Evolutionary conservation across 148 eudicot species (phyloP), one percentile per base, ranked within the genome.

Genomic region (Nepenthes gracilis): DNA sequence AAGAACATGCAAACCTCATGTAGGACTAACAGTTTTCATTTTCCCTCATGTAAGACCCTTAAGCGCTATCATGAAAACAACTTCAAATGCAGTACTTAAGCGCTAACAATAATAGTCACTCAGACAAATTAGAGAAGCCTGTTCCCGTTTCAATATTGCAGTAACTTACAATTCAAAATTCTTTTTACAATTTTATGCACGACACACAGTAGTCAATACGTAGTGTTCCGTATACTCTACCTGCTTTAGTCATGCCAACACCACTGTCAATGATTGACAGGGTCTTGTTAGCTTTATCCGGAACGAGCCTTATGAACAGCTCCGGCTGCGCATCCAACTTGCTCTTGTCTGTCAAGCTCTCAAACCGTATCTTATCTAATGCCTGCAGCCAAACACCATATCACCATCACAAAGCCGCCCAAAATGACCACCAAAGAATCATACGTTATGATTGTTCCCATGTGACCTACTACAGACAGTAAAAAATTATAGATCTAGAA

Each of bases 171-270:
- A 23, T 23, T 23, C 23, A 23, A 23, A 23, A 23, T 23, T 23
- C 23, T 23, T 23, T 23, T 23, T 23, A 23, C 23, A 23, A 23
- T 23, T 23, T 23, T 23, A 23, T 23, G 0, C 23, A 23, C 23
- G 23, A 23, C 23, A 23, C 23, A 23, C 23, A 23, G 0, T 23
- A 23, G 23, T 23, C 23, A 23, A 23, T 23, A 23, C 23, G 23
- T 23, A 23, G 23, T 23, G 23, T 23, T 23, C 23, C 23, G 23
- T 23, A 23, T 23, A 23, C 0, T 23, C 9, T 75, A 90, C 91
- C 95, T 77, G 97, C 88, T 87, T 90, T 90, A 32, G 97, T 90
- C 97, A 90, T 86, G n/a, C 97, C 97, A 36, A 86, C 10, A 37
- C 91, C 97, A 57, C 91, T 84, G 59, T 90, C 97, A 23, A 90